These are phyloP conservation scores for Gomphus bonarii DNA, from an alignment of 1,284 basidiomycete species.

Conservation along the genomic window DNA sequence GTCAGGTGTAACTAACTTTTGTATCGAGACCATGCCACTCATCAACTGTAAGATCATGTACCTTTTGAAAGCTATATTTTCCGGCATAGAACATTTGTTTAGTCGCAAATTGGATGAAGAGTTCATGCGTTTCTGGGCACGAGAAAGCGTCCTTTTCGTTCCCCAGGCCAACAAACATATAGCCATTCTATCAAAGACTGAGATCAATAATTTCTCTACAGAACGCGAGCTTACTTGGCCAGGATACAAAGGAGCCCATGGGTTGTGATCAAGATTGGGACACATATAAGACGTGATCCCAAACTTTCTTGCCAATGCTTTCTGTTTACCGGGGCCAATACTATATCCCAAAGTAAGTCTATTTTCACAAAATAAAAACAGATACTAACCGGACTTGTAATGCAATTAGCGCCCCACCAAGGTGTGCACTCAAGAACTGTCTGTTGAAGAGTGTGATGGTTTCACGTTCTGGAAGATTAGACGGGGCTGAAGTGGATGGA, in stretches of 20 bases:
- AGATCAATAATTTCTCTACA: not conserved
- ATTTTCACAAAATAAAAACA: not conserved
- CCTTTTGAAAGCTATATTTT: not conserved
- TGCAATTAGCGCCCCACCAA: not conserved
- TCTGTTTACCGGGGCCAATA: not conserved
- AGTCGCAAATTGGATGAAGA: not conserved
- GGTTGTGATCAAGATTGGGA: conserved; percentile 2
- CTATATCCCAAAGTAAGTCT: not conserved
- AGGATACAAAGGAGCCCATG: not conserved
- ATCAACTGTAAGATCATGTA: not conserved
- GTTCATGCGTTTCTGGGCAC: not conserved
- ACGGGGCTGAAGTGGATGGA: too few species aligned
- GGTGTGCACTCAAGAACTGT: not conserved
- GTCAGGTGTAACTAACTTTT: not conserved
- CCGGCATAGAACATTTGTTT: conserved; percentile 3
- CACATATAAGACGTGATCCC: not conserved
- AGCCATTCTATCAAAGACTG: not conserved
- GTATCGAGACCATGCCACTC: not conserved
- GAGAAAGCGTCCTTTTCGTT: not conserved
- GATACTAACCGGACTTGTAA: not conserved
- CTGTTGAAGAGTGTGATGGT: not conserved
- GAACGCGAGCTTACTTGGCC: not conserved
- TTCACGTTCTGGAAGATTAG: not conserved
- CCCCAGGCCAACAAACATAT: conserved; percentile 1
- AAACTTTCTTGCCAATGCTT: not conserved